phyloP scores from a whole-genome alignment of 2,329 filamentous ascomycete species.

The Epichloe glyceriae region DNA sequence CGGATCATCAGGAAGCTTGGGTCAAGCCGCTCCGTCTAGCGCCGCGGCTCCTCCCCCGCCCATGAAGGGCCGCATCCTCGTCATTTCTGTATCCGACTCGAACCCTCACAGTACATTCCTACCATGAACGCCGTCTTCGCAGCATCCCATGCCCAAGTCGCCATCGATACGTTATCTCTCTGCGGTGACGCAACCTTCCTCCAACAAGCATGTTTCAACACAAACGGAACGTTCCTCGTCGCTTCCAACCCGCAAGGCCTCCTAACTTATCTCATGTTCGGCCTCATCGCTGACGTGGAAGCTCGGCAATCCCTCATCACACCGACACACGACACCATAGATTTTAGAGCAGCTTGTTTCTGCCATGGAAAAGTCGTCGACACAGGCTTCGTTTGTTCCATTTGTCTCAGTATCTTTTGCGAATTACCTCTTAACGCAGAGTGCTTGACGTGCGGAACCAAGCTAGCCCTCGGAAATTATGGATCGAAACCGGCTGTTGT shows the following conservation, averaged over 20 bases:
- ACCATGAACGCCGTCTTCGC: conserved; percentile 99
- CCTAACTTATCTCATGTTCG: conserved; percentile 89
- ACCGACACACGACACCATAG: conserved; percentile 74
- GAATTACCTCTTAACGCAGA: conserved; percentile 45
- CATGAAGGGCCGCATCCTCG: conserved; percentile 56
- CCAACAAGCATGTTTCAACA: conserved; percentile 69
- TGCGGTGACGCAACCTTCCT: conserved; percentile 80
- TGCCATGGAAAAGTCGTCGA: conserved; percentile 87
- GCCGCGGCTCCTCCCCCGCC: conserved; percentile 18
- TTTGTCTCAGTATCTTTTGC: conserved; percentile 92
- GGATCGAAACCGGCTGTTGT: conserved; percentile 67
- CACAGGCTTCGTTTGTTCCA: conserved; percentile 87
- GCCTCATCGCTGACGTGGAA: conserved; percentile 57
- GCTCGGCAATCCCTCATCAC: conserved; percentile 52
- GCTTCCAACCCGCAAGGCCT: conserved; percentile 53
- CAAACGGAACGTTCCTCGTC: conserved; percentile 42
- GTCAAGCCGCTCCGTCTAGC: conserved; percentile 22
- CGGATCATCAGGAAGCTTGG: conserved; percentile 35
- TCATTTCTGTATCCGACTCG: conserved; percentile 77
- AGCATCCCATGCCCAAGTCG: conserved; percentile 73
- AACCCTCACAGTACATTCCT: conserved; percentile 87
- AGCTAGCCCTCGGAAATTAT: conserved; percentile 62
- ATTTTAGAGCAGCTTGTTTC: conserved; percentile 97
- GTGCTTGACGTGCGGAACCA: conserved; percentile 75
- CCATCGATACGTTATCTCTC: conserved; percentile 84